Evolutionary conservation across 805 yeast genomes (phyloP).

Genomic region (Starmerella gropengiesseri): DNA sequence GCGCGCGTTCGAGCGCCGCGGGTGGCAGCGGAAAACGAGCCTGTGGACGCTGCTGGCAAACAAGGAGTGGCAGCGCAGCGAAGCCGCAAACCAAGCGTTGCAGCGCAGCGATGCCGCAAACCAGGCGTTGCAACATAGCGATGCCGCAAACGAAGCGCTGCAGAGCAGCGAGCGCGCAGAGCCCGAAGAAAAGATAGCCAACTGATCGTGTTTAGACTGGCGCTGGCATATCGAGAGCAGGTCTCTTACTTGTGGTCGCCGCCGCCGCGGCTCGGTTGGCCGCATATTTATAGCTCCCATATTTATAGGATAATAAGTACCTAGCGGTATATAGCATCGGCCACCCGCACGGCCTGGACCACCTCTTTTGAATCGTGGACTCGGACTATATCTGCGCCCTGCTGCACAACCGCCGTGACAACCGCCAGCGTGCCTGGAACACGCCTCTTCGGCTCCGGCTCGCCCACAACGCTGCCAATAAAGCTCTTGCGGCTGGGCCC

Average conservation of each 20-base stretch:
- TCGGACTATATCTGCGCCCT: constrained; percentile 68
- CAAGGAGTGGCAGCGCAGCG: constrained; percentile 14
- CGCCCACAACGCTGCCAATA: constrained; percentile 62
- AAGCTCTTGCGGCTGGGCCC: constrained; percentile 89
- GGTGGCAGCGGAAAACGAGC: constrained; percentile 56
- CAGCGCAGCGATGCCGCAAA: too few species aligned
- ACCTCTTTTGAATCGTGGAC: constrained; percentile 73
- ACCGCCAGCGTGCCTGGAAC: constrained; percentile 68
- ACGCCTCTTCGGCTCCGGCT: constrained; percentile 47
- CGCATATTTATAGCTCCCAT: too few species aligned
- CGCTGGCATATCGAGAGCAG: not conserved
- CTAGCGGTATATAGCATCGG: constrained; percentile 57
- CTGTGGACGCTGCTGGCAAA: constrained; percentile 44
- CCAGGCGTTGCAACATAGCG: too few species aligned
- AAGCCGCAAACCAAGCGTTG: too few species aligned
- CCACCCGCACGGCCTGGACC: constrained; percentile 44
- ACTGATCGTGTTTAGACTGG: too few species aligned
- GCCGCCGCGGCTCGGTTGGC: too few species aligned
- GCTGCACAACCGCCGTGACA: constrained; percentile 59
- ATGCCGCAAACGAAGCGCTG: too few species aligned
- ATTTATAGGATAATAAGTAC: not conserved
- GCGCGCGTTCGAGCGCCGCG: constrained; percentile 37
- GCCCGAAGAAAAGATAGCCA: not conserved
- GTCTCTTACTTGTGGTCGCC: not conserved
- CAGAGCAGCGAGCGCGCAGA: too few species aligned